Evolutionary conservation across 140 eudicot species (phyloP).

Genomic region (Anethum foeniculum): DNA sequence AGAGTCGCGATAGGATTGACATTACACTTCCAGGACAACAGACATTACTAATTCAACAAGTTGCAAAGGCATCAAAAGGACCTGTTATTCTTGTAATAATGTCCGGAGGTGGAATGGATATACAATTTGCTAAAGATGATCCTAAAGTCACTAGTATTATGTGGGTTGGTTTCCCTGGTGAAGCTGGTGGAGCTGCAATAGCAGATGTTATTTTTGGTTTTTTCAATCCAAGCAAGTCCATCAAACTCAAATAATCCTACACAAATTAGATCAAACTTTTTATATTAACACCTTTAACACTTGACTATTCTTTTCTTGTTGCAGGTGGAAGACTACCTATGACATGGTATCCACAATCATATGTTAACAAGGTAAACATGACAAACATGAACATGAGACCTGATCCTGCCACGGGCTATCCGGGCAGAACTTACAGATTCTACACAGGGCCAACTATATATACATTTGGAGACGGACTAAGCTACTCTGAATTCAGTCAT

Average conservation of each 20-base stretch:
- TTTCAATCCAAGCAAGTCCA: conserved; percentile 64
- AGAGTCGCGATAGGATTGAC: conserved; percentile 52
- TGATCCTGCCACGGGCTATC: conserved; percentile 24
- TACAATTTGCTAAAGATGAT: conserved; percentile 70
- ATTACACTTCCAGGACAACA: conserved; percentile 87
- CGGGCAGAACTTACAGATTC: conserved; percentile 34
- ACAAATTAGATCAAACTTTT: neutral
- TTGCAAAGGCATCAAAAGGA: conserved; percentile 67
- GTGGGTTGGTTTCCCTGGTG: conserved; percentile 98
- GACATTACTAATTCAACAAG: conserved; percentile 32
- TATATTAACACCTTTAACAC: neutral
- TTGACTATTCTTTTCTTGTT: neutral
- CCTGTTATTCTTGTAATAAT: conserved; percentile 87
- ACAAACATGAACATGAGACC: conserved; percentile 44
- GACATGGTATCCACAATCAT: conserved; percentile 39
- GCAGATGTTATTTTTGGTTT: conserved; percentile 77
- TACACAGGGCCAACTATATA: conserved; percentile 26
- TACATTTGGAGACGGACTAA: conserved; percentile 30
- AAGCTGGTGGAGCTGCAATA: conserved; percentile 91
- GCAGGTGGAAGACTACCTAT: conserved; percentile 37
- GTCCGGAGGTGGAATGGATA: conserved; percentile 94
- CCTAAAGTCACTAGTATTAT: conserved; percentile 64
- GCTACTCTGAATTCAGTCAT: conserved; percentile 27
- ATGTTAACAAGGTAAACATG: conserved; percentile 25
- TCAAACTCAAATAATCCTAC: neutral